These are phyloP conservation scores for Zea mays DNA, from an alignment of 176 grass and related monocot species.

Conservation along the genomic window DNA sequence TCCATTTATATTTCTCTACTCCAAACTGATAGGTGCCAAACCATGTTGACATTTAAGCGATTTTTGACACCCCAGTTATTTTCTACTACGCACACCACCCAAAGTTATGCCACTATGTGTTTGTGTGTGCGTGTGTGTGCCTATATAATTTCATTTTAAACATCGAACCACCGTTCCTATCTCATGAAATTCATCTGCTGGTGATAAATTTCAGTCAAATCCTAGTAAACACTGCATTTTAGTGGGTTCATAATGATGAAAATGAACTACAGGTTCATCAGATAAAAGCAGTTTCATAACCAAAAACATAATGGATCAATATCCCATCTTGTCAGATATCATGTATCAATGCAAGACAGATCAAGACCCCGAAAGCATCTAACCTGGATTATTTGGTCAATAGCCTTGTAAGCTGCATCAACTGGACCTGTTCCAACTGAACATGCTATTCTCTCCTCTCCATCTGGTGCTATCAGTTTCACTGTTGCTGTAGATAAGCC, in stretches of 20 bases:
- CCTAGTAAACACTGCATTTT: not conserved
- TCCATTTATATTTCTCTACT: not conserved
- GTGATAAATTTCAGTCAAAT: not conserved
- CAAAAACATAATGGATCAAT: not conserved
- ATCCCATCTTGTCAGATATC: not conserved
- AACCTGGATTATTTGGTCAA: conserved; percentile 91
- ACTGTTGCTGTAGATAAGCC: conserved; percentile 90
- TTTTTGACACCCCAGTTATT: not conserved
- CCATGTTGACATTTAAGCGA: not conserved
- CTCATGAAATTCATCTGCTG: not conserved
- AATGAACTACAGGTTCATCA: not conserved
- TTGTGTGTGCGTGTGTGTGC: too few species aligned
- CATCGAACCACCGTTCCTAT: not conserved
- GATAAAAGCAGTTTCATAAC: not conserved
- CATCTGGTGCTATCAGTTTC: conserved; percentile 83
- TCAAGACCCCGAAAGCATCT: not conserved
- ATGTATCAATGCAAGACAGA: not conserved
- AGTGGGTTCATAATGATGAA: not conserved
- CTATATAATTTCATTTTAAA: not conserved
- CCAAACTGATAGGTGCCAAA: not conserved
- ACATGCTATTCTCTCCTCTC: conserved; percentile 79
- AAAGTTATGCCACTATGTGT: not conserved
- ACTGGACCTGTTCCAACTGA: conserved; percentile 82
- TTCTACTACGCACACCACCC: not conserved
- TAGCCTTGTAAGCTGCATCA: conserved; percentile 97